Percentiles rank a stretch among this genome's conserved stretches.
phyloP scores from a whole-genome alignment of 2,329 filamentous ascomycete genomes.

The Coniochaeta ligniaria region DNA sequence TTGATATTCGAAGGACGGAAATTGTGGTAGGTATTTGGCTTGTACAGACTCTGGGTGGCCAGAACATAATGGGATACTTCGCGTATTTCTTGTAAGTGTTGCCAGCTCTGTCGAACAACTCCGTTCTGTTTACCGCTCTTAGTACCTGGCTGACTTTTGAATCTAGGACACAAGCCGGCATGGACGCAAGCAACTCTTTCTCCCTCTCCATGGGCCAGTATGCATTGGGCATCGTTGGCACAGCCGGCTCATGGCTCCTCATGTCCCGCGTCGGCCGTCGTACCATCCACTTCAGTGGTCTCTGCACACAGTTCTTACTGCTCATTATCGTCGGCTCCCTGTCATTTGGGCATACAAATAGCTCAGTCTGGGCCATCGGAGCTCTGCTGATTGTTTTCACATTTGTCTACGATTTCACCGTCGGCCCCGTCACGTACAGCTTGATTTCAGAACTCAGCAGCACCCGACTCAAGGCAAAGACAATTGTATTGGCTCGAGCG shows the following conservation, averaged over 20 bases:
- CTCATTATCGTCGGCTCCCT: slow-evolving; percentile 32
- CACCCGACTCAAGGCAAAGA: slow-evolving; percentile 36
- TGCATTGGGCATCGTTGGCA: slow-evolving; percentile 43
- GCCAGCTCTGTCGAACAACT: not conserved
- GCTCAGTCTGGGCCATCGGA: slow-evolving; percentile 34
- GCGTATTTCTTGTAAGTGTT: slow-evolving; percentile 31
- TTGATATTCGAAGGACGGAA: slow-evolving; percentile 45
- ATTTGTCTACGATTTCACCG: slow-evolving; percentile 35
- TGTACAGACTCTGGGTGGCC: slow-evolving; percentile 39
- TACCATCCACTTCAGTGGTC: slow-evolving; percentile 39
- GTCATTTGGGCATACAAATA: slow-evolving; percentile 25
- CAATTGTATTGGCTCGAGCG: slow-evolving; percentile 26
- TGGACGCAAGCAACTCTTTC: slow-evolving; percentile 34
- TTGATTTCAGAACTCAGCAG: slow-evolving; percentile 34
- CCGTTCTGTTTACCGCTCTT: too few species aligned
- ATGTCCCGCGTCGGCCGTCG: slow-evolving; percentile 42
- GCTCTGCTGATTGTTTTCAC: slow-evolving; percentile 36
- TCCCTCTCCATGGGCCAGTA: slow-evolving; percentile 40
- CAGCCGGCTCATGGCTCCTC: slow-evolving; percentile 41
- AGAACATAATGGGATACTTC: slow-evolving; percentile 42
- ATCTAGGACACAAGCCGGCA: slow-evolving; percentile 29
- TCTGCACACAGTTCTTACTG: slow-evolving; percentile 29
- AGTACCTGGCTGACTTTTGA: not conserved
- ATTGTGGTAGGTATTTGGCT: slow-evolving; percentile 42
- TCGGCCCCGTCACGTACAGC: slow-evolving; percentile 22